Conservation (phyloP, 352 stramenopile species). For the Globisporangium middletonii region DNA sequence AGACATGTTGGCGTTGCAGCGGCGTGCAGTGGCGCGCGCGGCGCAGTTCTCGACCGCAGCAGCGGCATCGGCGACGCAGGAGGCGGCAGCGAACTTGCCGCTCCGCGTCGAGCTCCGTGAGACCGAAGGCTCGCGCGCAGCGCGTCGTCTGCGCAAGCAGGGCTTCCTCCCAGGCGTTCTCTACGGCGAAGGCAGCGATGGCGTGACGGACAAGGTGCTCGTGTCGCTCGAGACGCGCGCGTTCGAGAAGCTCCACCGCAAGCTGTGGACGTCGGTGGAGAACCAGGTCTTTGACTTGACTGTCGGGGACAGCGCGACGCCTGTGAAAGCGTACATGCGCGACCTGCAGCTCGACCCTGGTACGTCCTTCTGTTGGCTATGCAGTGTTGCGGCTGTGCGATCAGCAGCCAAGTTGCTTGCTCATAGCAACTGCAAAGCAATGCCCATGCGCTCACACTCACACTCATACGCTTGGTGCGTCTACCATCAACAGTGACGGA, state of each 20-base stretch:
- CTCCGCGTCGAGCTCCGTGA: slow-evolving; percentile 61
- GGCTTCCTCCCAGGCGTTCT: slow-evolving; percentile 76
- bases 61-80: slow-evolving; percentile 11
- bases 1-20: slow-evolving; percentile 45
- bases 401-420: too few relatives aligned
- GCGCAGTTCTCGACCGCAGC: slow-evolving; percentile 47
- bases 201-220: slow-evolving; percentile 63
- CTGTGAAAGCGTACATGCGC: slow-evolving; percentile 82
- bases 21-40: slow-evolving; percentile 28
- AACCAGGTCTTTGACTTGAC: slow-evolving; percentile 87
- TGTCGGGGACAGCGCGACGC: slow-evolving; percentile 41
- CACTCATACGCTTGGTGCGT: too few relatives aligned
- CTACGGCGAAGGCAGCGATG: slow-evolving; percentile 75
- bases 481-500: slow-evolving; percentile 57
- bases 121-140: slow-evolving; percentile 64
- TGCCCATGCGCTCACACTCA: not conserved
- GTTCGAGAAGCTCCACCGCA: slow-evolving; percentile 82
- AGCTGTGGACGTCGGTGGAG: slow-evolving; percentile 81
- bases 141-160: slow-evolving; percentile 76
- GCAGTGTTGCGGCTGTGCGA: too few relatives aligned
- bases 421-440: too few relatives aligned
- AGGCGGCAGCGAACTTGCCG: slow-evolving; percentile 4
- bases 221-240: slow-evolving; percentile 62
- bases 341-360: slow-evolving; percentile 80
- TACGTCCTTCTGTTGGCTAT: slow-evolving; percentile 11